These are phyloP conservation scores for Flaveria robusta DNA, from an alignment of 129 eudicot species.

Conservation along the genomic window DNA sequence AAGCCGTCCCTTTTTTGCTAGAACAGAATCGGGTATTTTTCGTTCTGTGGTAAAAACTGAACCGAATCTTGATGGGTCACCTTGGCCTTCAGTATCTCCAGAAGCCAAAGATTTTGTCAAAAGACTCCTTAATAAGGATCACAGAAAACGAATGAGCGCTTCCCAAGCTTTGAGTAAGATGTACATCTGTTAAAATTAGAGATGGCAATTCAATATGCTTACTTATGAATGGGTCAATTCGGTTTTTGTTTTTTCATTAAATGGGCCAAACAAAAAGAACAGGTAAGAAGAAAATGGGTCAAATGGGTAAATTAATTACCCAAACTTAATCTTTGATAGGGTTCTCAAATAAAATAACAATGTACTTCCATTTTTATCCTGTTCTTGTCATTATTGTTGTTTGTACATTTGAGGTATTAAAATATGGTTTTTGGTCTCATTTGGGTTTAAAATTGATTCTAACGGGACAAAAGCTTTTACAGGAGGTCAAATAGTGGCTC, in stretches of 20 bases:
- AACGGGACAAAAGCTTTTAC: too few species aligned
- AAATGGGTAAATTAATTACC: neutral
- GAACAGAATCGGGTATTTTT: conserved; percentile 96
- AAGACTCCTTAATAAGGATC: conserved; percentile 85
- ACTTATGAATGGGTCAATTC: neutral
- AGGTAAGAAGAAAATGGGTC: neutral
- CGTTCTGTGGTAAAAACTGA: conserved; percentile 90
- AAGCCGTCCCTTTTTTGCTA: conserved; percentile 92
- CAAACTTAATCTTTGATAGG: neutral
- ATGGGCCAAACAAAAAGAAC: neutral
- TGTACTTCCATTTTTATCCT: neutral
- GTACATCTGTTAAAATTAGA: neutral
- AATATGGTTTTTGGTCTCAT: too few species aligned
- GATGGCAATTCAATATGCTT: neutral
- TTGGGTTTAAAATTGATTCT: too few species aligned
- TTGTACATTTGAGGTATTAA: neutral
- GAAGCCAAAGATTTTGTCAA: conserved; percentile 93
- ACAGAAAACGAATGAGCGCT: conserved; percentile 91
- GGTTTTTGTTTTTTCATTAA: neutral
- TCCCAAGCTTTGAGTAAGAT: conserved; percentile 82
- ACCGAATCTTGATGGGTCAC: conserved; percentile 76
- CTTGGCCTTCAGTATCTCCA: conserved; percentile 86
- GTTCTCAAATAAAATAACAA: neutral
- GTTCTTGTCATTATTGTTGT: neutral
- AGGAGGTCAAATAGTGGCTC: too few species aligned